Conservation (phyloP, 1,139 yeast genomes). For the Taphrina pruni region DNA sequence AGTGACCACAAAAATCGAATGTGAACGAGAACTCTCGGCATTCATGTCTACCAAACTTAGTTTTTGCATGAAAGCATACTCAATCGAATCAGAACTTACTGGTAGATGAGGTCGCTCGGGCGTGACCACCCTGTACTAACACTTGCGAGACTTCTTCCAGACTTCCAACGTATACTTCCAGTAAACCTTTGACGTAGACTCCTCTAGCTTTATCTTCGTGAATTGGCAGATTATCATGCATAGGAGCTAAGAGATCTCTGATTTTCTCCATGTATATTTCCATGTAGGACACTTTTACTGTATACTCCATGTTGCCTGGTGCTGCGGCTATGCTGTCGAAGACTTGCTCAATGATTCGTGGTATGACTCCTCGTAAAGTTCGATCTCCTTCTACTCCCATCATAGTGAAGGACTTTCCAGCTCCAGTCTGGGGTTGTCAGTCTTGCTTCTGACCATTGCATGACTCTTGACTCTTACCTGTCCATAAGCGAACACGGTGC, state of each 20-base stretch:
- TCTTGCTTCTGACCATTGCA: background rate
- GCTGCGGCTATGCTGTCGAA: constrained; percentile 64
- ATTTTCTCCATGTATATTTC: constrained; percentile 84
- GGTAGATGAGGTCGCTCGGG: constrained; percentile 67
- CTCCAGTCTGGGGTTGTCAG: constrained; percentile 61
- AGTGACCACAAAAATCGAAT: constrained; percentile 74
- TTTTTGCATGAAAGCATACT: background rate
- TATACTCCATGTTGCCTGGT: constrained; percentile 65
- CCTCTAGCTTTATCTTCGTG: constrained; percentile 73
- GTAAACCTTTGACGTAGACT: constrained; percentile 71
- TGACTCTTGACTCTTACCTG: constrained; percentile 52
- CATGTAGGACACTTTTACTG: constrained; percentile 74
- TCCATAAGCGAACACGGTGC: constrained; percentile 85
- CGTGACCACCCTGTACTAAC: constrained; percentile 62
- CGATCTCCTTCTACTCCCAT: constrained; percentile 64
- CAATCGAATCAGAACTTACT: constrained; percentile 45
- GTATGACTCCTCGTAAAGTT: constrained; percentile 65
- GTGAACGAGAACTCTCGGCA: constrained; percentile 77
- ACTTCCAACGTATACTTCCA: constrained; percentile 65
- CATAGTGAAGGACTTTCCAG: constrained; percentile 88
- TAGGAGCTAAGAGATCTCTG: constrained; percentile 61
- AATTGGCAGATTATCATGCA: constrained; percentile 57
- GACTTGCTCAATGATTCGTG: constrained; percentile 71
- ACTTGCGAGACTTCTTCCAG: constrained; percentile 65
- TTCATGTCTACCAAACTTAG: constrained; percentile 59